Percentiles rank a stretch among this genome's conserved stretches.
phyloP scores from a whole-genome alignment of 805 yeast genomes.

The Maudiozyma pseudohumilis region DNA sequence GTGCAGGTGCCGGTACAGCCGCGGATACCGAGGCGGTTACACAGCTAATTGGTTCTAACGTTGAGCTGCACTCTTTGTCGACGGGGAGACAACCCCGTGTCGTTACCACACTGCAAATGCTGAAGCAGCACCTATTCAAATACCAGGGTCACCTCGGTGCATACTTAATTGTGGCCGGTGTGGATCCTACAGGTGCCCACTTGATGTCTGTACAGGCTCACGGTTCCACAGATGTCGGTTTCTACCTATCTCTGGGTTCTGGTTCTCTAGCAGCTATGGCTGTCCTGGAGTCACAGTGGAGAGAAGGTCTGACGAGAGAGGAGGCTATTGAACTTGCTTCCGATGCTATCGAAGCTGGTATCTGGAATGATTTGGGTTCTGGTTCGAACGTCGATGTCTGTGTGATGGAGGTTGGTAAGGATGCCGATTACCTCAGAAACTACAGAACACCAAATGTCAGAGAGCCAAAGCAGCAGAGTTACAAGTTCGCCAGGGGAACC shows the following conservation, averaged over 20 bases:
- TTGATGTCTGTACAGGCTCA: constrained; percentile 92
- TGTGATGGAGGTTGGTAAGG: constrained; percentile 89
- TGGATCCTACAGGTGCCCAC: constrained; percentile 93
- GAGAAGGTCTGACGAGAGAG: constrained; percentile 63
- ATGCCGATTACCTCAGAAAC: constrained; percentile 76
- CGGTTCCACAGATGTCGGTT: constrained; percentile 95
- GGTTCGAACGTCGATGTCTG: constrained; percentile 97
- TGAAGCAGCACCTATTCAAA: constrained; percentile 91
- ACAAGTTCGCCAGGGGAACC: constrained; percentile 88
- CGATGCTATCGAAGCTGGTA: constrained; percentile 93
- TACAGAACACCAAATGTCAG: constrained; percentile 87
- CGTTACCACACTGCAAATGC: constrained; percentile 81
- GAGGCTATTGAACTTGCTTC: constrained; percentile 89
- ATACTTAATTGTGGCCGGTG: constrained; percentile 94
- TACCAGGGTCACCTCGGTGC: constrained; percentile 98
- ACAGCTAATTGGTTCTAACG: constrained; percentile 78
- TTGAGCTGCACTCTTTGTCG: constrained; percentile 81
- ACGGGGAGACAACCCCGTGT: constrained; percentile 86
- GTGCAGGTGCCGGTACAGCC: constrained; percentile 99
- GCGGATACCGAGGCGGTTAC: constrained; percentile 99
- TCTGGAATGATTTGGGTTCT: constrained; percentile 97
- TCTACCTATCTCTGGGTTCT: constrained; percentile 85
- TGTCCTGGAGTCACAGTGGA: constrained; percentile 83
- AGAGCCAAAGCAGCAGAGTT: constrained; percentile 68
- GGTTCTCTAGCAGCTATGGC: constrained; percentile 99